These are phyloP conservation scores for Melaleuca quinquenervia DNA, from an alignment of 345 rosid species.

Conservation along the genomic window DNA sequence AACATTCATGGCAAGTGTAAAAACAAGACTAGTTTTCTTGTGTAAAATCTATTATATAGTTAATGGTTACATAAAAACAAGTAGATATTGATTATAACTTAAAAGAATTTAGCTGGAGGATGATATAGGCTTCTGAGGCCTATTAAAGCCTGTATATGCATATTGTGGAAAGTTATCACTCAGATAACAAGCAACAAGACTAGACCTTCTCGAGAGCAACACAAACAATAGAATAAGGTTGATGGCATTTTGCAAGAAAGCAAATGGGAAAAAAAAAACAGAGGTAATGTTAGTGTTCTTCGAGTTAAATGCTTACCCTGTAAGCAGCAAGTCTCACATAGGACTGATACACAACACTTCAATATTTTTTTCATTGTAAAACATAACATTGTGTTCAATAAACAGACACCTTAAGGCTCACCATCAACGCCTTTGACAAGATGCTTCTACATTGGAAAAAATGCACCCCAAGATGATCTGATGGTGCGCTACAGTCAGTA, in stretches of 20 bases:
- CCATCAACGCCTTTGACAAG: neutral
- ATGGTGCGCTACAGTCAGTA: neutral
- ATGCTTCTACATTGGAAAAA: neutral
- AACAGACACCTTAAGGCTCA: neutral
- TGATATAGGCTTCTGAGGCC: neutral
- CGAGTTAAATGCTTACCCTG: neutral
- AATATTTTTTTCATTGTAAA: neutral
- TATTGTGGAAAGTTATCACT: neutral
- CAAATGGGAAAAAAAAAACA: neutral
- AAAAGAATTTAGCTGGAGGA: neutral
- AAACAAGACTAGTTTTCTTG: neutral
- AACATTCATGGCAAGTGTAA: neutral
- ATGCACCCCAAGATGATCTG: neutral
- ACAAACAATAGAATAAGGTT: neutral
- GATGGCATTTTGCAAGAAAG: neutral
- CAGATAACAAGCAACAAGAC: neutral
- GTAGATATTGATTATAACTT: neutral
- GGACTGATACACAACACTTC: neutral
- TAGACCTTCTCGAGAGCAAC: neutral
- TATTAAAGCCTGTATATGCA: neutral
- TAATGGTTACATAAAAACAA: neutral
- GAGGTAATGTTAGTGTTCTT: neutral
- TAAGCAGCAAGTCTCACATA: neutral
- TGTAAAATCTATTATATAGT: neutral
- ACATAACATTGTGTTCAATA: neutral